Conservation (phyloP, 352 stramenopile genomes). For the Globisporangium yorkense region DNA sequence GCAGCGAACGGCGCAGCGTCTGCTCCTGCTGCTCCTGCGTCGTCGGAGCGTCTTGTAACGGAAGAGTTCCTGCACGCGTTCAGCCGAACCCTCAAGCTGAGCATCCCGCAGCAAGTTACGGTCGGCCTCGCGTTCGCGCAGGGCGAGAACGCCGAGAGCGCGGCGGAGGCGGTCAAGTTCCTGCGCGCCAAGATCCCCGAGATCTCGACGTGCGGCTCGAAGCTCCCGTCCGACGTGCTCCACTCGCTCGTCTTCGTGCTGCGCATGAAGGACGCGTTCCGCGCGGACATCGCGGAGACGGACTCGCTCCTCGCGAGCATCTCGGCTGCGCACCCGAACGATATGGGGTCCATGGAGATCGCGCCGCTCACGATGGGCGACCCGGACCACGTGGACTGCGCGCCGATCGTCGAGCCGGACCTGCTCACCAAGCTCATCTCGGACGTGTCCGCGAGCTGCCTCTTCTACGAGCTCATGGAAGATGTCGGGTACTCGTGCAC, state of each 20-base stretch:
- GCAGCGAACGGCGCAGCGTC: slow-evolving; percentile 7
- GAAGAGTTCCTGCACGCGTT: slow-evolving; percentile 80
- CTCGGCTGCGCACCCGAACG: slow-evolving; percentile 74
- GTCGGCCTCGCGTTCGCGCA: slow-evolving; percentile 79
- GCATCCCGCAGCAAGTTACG: slow-evolving; percentile 80
- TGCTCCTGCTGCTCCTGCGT: not conserved
- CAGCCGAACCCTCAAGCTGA: slow-evolving; percentile 79
- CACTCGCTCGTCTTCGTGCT: slow-evolving; percentile 80
- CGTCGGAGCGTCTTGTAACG: slow-evolving; percentile 36
- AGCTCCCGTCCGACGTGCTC: slow-evolving; percentile 80
- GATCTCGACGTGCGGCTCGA: slow-evolving; percentile 73
- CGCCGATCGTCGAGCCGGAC: slow-evolving; percentile 48
- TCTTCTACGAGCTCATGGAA: slow-evolving; percentile 90
- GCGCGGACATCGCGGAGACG: slow-evolving; percentile 61
- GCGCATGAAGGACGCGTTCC: slow-evolving; percentile 77
- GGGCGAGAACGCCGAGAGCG: slow-evolving; percentile 51
- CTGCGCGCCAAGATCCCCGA: slow-evolving; percentile 80
- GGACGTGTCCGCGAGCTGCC: slow-evolving; percentile 68
- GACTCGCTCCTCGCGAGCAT: slow-evolving; percentile 86
- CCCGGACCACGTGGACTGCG: slow-evolving; percentile 81
- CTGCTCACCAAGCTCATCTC: slow-evolving; percentile 70
- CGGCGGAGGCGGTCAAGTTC: slow-evolving; percentile 64
- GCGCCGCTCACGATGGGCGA: slow-evolving; percentile 83
- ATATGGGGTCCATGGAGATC: slow-evolving; percentile 84
- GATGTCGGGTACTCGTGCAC: slow-evolving; percentile 87